Percentiles rank a stretch among this genome's conserved stretches.
phyloP scores from a whole-genome alignment of 805 yeast species.

The Ogataea saltuana region DNA sequence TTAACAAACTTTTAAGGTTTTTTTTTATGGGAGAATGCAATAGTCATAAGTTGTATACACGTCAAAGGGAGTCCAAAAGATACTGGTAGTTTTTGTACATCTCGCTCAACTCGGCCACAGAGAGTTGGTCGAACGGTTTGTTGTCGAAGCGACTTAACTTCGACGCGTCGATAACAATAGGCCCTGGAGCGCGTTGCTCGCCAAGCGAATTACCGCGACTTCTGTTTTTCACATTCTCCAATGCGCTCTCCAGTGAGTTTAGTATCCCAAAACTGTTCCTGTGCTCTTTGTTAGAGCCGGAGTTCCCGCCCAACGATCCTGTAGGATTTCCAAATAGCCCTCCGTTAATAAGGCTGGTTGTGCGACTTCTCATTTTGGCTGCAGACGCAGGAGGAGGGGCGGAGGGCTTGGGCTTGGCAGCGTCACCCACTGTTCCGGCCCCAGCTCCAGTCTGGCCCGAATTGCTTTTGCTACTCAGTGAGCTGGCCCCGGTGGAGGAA shows the following conservation, averaged over 20 bases:
- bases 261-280: constrained; percentile 23
- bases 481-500: too few species aligned
- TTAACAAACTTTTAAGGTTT: too few species aligned
- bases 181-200: constrained; percentile 7
- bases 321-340: constrained; percentile 8
- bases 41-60: too few species aligned
- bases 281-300: constrained; percentile 16
- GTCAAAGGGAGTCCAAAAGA: constrained; percentile 18
- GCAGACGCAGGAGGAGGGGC: constrained; percentile 8
- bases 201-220: constrained; percentile 32
- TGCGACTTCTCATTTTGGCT: constrained; percentile 32
- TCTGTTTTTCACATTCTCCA: constrained; percentile 34
- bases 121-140: constrained; percentile 32
- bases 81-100: constrained; percentile 32
- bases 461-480: background rate
- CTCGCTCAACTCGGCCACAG: constrained; percentile 30
- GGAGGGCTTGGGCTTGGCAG: constrained; percentile 6
- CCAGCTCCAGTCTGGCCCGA: background rate
- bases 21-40: too few species aligned
- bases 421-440: background rate
- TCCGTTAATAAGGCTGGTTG: constrained; percentile 33
- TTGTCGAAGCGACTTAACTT: constrained; percentile 23
- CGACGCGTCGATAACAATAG: constrained; percentile 12
- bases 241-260: constrained; percentile 35
- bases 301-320: background rate